Evolutionary conservation across 768 basidiomycete species (phyloP).

Genomic region (Podaxis pistillaris): DNA sequence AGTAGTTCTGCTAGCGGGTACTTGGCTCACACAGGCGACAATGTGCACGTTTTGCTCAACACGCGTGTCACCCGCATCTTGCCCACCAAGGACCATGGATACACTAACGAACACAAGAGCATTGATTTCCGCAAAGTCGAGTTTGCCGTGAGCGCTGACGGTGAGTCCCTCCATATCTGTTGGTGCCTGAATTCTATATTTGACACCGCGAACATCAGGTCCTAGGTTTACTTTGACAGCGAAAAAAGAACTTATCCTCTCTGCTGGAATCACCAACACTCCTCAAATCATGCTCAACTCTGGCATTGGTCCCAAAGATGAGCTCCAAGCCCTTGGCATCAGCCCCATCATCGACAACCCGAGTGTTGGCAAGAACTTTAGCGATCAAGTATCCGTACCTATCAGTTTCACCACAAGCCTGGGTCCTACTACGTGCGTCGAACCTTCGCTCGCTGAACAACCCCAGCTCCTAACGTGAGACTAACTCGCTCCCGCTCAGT

Average conservation of each 20-base stretch:
- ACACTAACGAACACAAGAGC: background rate
- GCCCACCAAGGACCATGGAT: constrained; percentile 22
- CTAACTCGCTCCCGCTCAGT: background rate
- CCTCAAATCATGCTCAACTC: constrained; percentile 23
- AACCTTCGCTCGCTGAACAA: too few relatives aligned
- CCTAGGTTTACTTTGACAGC: constrained; percentile 12
- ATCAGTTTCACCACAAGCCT: background rate
- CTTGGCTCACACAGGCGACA: constrained; percentile 21
- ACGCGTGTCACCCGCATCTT: constrained; percentile 16
- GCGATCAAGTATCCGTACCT: constrained; percentile 12
- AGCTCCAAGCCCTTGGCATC: constrained; percentile 16
- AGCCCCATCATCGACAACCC: constrained; percentile 15
- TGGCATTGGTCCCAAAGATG: constrained; percentile 19
- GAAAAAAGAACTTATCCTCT: constrained; percentile 20
- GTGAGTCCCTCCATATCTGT: background rate
- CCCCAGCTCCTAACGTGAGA: too few relatives aligned
- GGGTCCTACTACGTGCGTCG: background rate
- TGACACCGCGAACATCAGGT: background rate
- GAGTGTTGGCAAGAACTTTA: constrained; percentile 20
- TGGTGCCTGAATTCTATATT: background rate
- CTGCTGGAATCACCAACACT: constrained; percentile 18
- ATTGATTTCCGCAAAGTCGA: constrained; percentile 15
- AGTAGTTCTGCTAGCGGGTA: constrained; percentile 26
- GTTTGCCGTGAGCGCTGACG: background rate
- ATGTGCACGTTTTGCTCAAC: constrained; percentile 24